Conservation (phyloP, 2,329 filamentous ascomycete species). For the Aspergillus sp. region DNA sequence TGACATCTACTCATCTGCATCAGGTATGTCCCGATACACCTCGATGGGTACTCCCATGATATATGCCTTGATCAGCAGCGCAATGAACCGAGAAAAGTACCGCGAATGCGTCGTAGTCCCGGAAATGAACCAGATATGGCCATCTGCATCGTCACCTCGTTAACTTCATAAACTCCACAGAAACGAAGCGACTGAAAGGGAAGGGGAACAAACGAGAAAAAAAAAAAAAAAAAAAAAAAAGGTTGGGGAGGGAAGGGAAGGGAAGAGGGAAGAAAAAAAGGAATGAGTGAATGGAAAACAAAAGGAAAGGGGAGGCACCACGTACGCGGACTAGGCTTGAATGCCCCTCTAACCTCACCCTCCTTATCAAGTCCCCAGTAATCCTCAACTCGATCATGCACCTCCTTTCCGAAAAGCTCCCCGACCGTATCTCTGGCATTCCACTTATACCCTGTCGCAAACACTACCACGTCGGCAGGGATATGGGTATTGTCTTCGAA, state of each 20-base stretch:
- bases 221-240: no score
- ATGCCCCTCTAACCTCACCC: slow-evolving; percentile 50
- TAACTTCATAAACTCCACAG: not conserved
- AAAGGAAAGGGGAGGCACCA: no score
- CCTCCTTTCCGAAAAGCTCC: slow-evolving; percentile 43
- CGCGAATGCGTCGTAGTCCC: slow-evolving; percentile 45
- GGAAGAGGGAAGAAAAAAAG: no score
- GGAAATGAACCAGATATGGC: slow-evolving; percentile 47
- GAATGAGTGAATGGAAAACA: no score
- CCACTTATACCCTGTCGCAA: slow-evolving; percentile 48
- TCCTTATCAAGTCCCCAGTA: slow-evolving; percentile 51
- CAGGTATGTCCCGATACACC: slow-evolving; percentile 7
- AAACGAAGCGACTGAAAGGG: not conserved
- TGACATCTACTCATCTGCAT: no score
- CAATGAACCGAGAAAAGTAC: slow-evolving; percentile 47
- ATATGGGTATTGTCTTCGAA: slow-evolving; percentile 48
- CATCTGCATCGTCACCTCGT: slow-evolving; percentile 20
- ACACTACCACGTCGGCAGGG: slow-evolving; percentile 50
- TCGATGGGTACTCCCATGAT: slow-evolving; percentile 22
- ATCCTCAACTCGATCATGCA: slow-evolving; percentile 45
- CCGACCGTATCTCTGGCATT: slow-evolving; percentile 45
- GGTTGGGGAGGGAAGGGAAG: no score
- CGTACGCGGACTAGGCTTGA: slow-evolving; percentile 39
- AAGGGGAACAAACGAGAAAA: no score
- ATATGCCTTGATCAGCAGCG: slow-evolving; percentile 48